A percentile compares a stretch with the other conserved stretches of the same genome.
Evolutionary conservation across 768 basidiomycete species (phyloP).

Genomic region (Hypsizygus marmoreus): DNA sequence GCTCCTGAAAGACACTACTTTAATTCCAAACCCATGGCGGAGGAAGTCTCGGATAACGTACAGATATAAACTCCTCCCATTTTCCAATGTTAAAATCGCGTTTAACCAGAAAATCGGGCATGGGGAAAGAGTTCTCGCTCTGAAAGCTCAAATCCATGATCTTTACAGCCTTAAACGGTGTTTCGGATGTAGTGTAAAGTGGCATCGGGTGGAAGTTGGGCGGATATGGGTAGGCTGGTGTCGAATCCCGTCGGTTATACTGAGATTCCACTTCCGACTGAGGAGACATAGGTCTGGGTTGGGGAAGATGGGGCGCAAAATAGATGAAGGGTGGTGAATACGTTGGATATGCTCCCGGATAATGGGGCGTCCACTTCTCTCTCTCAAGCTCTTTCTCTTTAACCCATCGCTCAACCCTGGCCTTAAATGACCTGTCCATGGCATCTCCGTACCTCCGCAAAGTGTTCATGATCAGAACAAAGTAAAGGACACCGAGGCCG

Average conservation of each 20-base stretch:
- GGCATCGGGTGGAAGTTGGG: not conserved
- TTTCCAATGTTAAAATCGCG: constrained; percentile 14
- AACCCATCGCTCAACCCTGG: constrained; percentile 1
- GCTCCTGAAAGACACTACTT: no score
- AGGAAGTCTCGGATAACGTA: no score
- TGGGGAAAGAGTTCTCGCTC: not conserved
- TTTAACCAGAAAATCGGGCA: constrained; percentile 15
- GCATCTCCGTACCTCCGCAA: constrained; percentile 52
- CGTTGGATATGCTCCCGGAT: not conserved
- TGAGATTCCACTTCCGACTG: no score
- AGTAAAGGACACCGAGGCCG: constrained; percentile 52
- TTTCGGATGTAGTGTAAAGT: not conserved
- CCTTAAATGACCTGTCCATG: constrained; percentile 32
- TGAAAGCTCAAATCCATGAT: constrained; percentile 23
- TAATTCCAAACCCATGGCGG: no score
- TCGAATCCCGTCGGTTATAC: no score
- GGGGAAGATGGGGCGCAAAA: not conserved
- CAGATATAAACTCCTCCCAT: constrained; percentile 22
- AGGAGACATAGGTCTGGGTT: not conserved
- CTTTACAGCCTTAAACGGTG: constrained; percentile 15
- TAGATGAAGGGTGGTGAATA: not conserved
- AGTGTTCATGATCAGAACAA: constrained; percentile 51
- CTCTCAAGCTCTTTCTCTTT: not conserved
- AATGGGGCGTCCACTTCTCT: not conserved
- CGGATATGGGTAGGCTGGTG: not conserved